Base-by-base conservation (phyloP, 2,329 filamentous ascomycete species). In the Apiospora sp. region DNA sequence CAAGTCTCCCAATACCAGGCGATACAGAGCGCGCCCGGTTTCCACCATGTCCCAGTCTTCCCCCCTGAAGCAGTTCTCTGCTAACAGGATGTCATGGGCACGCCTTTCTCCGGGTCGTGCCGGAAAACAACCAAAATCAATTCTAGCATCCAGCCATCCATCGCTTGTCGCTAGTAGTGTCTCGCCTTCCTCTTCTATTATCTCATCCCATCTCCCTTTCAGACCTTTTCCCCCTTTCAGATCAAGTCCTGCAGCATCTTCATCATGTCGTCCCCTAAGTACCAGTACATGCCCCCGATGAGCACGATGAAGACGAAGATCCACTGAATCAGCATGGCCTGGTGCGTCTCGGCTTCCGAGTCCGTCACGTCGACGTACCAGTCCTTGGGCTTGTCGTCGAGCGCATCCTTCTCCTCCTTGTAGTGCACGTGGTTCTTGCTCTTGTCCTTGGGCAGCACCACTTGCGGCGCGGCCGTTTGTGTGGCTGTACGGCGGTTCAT, bases 341-440 rank as follows among this genome's bases (percentile, higher is more conserved):
- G 68, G 68, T 70, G 68, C 34, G 68, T 70, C 34, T 70, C 68
- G 68, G 68, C 68, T 22, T 51, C 46, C 46, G 68, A 70, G 48
- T 70, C 68, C 14, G 68, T 70, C 43, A 54, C 68, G 10, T 70
- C 68, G 30, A 54, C 48, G 48, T 70, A 70, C 68, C 68, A 70
- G 46, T 48, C 43, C n/a, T 70, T 70, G 30, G 68, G 68, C 34
- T 70, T 70, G 30, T 27, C 34, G 68, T 70, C 68, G 46, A 51
- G 48, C 68, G 27, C 67, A 43, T 68, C 67, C 58, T 64, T 64
- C 8, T 64, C 58, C 58, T 64, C 58, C 58, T 41, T 41, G 58
- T n/a, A 64, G 58, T 64, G 58, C 34, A n/a, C 58, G 10, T 22
- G 49, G 34, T 64, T 64, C 58, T 64, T 64, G 30, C 58, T 37